A percentile compares a stretch with the other conserved stretches of the same genome.
Conservation (phyloP, 805 yeast genomes). For the Metschnikowia vanudenii region DNA sequence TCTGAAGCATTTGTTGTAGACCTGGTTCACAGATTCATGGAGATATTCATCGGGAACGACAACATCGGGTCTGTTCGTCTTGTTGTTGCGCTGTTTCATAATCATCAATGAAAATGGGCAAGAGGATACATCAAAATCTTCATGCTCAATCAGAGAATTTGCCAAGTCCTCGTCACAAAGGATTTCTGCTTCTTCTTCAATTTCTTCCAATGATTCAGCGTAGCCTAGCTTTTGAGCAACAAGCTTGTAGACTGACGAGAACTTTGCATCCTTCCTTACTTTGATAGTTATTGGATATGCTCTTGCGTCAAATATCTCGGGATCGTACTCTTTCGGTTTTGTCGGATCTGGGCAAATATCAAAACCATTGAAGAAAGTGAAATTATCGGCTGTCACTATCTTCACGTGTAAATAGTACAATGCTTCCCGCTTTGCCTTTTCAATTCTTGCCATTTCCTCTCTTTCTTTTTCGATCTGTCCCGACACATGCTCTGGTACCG, state of each 20-base stretch:
- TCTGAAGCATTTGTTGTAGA: conserved; percentile 46
- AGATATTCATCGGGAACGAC: conserved; percentile 28
- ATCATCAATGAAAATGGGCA: conserved; percentile 57
- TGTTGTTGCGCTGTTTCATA: conserved; percentile 65
- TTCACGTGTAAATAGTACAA: conserved; percentile 47
- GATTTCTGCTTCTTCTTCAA: not conserved
- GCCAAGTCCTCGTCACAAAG: conserved; percentile 2
- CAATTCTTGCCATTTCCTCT: conserved; percentile 53
- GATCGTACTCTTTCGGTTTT: conserved; percentile 43
- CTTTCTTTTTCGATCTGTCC: conserved; percentile 62
- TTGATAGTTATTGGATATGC: conserved; percentile 50
- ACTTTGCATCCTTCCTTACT: conserved; percentile 55
- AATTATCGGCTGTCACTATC: conserved; percentile 53
- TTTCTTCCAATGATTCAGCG: conserved; percentile 7
- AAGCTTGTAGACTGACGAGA: conserved; percentile 48
- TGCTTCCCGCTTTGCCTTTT: conserved; percentile 65
- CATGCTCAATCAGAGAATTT: not conserved
- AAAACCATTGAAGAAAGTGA: conserved; percentile 64
- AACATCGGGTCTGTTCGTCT: conserved; percentile 61
- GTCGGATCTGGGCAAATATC: conserved; percentile 71
- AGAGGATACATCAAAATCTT: conserved; percentile 6
- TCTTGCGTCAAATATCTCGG: conserved; percentile 46
- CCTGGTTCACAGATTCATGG: conserved; percentile 48
- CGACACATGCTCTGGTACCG: conserved; percentile 64
- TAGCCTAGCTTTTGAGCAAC: conserved; percentile 46